phyloP scores from a whole-genome alignment of 805 yeast species.

The Cyberlindnera americana region DNA sequence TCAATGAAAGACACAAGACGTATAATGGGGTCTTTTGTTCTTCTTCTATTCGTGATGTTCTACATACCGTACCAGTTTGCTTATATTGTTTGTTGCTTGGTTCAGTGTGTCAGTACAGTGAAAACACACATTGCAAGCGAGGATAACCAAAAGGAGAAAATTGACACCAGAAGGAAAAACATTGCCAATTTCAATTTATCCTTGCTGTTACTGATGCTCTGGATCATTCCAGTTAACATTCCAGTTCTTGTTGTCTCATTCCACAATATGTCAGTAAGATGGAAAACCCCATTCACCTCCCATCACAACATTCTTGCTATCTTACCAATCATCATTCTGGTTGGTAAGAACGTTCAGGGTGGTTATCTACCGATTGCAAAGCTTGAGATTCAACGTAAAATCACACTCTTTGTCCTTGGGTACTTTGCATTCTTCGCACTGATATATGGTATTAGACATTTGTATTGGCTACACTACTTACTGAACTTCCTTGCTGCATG shows the following conservation, averaged over 20 bases:
- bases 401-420: constrained; percentile 37
- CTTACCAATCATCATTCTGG: constrained; percentile 62
- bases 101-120: constrained; percentile 55
- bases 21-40: constrained; percentile 17
- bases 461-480: constrained; percentile 82
- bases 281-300: constrained; percentile 83
- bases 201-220: constrained; percentile 61
- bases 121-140: constrained; percentile 25
- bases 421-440: constrained; percentile 61
- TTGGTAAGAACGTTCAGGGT: constrained; percentile 51
- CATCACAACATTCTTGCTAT: constrained; percentile 82
- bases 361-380: constrained; percentile 39
- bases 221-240: constrained; percentile 74
- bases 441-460: constrained; percentile 72
- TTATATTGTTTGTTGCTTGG: constrained; percentile 52
- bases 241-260: constrained; percentile 80
- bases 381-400: constrained; percentile 26
- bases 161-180: constrained; percentile 25
- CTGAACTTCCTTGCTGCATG: constrained; percentile 62
- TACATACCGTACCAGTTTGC: constrained; percentile 84
- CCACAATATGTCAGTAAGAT: constrained; percentile 69
- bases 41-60: constrained; percentile 48
- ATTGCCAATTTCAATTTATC: constrained; percentile 60
- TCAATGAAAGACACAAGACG: constrained; percentile 17
- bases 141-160: constrained; percentile 16